A percentile compares a stretch with the other conserved stretches of the same genome.
phyloP scores from a whole-genome alignment of 75 land plant species.

The Selaginella moellendorffii region DNA sequence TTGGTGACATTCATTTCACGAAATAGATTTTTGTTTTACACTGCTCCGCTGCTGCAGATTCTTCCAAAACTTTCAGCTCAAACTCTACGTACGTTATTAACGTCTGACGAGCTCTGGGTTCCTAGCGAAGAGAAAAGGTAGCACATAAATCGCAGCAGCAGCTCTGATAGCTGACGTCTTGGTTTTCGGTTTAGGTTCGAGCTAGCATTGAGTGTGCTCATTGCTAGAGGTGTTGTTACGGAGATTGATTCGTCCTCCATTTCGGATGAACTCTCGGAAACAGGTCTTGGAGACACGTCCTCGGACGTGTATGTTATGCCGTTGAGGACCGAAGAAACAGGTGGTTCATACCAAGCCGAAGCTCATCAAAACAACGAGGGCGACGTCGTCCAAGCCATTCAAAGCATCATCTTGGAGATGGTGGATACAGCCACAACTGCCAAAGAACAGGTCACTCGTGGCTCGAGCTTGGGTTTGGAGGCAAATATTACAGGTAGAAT shows the following conservation, averaged over 20 bases:
- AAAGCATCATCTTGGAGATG: neutral
- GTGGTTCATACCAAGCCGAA: no score
- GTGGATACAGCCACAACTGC: neutral
- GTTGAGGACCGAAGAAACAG: no score
- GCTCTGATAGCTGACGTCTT: no score
- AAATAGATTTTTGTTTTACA: neutral
- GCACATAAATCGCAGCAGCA: no score
- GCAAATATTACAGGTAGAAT: no score
- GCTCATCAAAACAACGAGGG: neutral
- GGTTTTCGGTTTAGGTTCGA: no score
- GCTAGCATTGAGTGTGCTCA: conserved; percentile 56
- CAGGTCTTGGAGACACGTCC: no score
- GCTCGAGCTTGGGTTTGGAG: no score
- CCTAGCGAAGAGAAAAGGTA: conserved; percentile 92
- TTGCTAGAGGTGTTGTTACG: conserved; percentile 39
- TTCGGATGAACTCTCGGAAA: neutral
- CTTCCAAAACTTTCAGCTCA: conserved; percentile 91
- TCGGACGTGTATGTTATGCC: no score
- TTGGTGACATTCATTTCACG: no score
- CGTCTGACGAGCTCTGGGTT: conserved; percentile 90
- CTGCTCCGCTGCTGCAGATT: conserved; percentile 40
- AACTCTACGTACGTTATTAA: conserved; percentile 66
- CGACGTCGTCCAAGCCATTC: neutral
- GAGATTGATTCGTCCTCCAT: conserved; percentile 38
- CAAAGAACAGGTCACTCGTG: no score